phyloP scores from a whole-genome alignment of 192 early-diverging fungal genomes.

The Coemansia sp. region DNA sequence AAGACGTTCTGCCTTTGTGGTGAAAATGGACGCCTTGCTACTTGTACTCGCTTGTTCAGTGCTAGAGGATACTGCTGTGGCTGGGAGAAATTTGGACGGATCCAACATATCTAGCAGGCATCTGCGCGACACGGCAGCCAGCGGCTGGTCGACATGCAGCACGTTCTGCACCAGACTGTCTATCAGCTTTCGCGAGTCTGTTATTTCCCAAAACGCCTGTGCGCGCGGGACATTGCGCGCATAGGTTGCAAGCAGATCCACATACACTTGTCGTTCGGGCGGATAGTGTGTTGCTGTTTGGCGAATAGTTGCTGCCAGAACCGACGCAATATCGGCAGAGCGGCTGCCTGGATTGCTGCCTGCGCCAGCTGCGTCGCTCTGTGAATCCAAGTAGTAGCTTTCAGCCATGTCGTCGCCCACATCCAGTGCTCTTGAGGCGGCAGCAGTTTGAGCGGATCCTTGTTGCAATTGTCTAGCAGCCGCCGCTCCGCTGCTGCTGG shows the following conservation, averaged over 20 bases:
- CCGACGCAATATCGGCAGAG: conserved; percentile 3
- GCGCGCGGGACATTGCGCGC: conserved; percentile 34
- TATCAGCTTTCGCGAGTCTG: conserved; percentile 62
- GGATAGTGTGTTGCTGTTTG: conserved; percentile 30
- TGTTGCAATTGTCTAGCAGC: background rate
- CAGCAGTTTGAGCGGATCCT: background rate
- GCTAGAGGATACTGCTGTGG: background rate
- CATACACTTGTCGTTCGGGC: conserved; percentile 42
- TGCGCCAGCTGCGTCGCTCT: conserved; percentile 9
- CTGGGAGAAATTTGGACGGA: conserved; percentile 20
- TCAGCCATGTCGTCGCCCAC: conserved; percentile 17
- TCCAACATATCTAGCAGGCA: conserved; percentile 39
- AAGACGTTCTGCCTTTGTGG: conserved; percentile 20
- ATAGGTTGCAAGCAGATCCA: conserved; percentile 42
- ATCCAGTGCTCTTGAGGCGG: background rate
- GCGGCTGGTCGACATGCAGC: conserved; percentile 80
- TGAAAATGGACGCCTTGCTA: conserved; percentile 18
- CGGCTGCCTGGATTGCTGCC: background rate
- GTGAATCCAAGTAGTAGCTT: conserved; percentile 16
- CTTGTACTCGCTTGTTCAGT: background rate
- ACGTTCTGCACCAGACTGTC: conserved; percentile 82
- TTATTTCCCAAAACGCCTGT: conserved; percentile 53
- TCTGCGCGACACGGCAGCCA: conserved; percentile 61
- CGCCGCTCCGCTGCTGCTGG: background rate
- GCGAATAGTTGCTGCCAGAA: conserved; percentile 23